Conservation (phyloP, 1,139 yeast genomes). For the Starmera stellimalicola region DNA sequence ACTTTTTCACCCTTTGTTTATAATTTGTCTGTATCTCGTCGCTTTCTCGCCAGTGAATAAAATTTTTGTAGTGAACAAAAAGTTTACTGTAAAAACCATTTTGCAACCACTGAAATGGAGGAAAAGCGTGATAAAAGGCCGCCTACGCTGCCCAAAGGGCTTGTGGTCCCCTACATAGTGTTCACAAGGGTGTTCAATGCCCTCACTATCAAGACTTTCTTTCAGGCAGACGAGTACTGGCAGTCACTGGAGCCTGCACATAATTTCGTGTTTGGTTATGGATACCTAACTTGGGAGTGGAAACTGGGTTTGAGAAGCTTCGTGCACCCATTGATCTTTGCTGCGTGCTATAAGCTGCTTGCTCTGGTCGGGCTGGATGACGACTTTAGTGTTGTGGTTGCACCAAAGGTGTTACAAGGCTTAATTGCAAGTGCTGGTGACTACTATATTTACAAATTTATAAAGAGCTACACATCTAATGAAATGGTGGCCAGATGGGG, state of each 20-base stretch:
- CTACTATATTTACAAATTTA: slow-evolving; percentile 42
- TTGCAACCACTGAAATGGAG: not conserved
- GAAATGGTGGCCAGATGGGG: slow-evolving; percentile 36
- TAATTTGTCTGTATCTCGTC: not conserved
- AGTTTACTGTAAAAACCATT: too few relatives aligned
- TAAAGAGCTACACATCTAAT: slow-evolving; percentile 28
- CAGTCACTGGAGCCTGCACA: slow-evolving; percentile 95
- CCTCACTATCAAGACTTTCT: slow-evolving; percentile 57
- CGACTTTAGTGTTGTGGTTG: slow-evolving; percentile 27
- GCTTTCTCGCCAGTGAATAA: not conserved
- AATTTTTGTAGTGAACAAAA: not conserved
- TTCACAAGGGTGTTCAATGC: slow-evolving; percentile 52
- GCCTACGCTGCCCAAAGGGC: slow-evolving; percentile 5
- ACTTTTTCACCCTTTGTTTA: not conserved
- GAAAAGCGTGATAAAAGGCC: not conserved
- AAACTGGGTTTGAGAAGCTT: slow-evolving; percentile 61
- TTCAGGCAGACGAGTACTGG: slow-evolving; percentile 95
- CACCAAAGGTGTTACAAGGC: slow-evolving; percentile 67
- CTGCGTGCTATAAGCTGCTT: slow-evolving; percentile 7
- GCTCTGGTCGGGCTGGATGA: slow-evolving; percentile 23
- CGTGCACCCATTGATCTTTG: slow-evolving; percentile 67
- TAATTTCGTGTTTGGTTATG: slow-evolving; percentile 60
- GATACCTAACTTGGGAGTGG: slow-evolving; percentile 97
- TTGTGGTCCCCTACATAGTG: slow-evolving; percentile 18
- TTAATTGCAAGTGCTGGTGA: slow-evolving; percentile 69